Conservation (phyloP, 257 asterid genomes). For the Leonotis leonurus region DNA sequence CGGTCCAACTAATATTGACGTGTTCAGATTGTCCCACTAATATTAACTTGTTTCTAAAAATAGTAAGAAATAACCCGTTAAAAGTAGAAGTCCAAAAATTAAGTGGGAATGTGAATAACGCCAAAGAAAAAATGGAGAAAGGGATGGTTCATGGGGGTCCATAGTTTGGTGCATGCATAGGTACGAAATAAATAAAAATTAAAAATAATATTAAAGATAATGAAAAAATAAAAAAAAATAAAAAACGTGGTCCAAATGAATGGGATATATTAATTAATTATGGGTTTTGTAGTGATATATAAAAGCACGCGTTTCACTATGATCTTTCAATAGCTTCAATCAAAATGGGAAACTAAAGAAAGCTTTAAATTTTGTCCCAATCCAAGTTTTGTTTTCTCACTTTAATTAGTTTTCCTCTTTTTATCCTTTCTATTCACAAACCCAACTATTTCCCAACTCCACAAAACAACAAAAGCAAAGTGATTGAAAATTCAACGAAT, state of each 20-base stretch:
- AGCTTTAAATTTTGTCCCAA: neutral
- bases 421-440: neutral
- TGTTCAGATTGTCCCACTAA: no score
- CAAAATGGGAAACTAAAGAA: neutral
- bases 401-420: neutral
- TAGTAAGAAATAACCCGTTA: no score
- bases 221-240: constrained; percentile 4
- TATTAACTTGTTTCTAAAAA: no score
- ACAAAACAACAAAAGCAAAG: no score
- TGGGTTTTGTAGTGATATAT: no score
- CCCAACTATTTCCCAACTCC: no score
- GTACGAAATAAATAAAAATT: neutral
- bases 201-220: neutral
- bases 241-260: constrained; percentile 40
- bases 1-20: no score
- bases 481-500: no score
- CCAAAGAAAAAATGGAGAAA: constrained; percentile 21
- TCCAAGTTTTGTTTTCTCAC: neutral
- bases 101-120: neutral
- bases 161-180: constrained; percentile 24
- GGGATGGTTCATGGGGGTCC: constrained; percentile 22
- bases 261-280: constrained; percentile 19
- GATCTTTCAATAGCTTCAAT: neutral
- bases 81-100: no score
- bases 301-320: constrained; percentile 5